Base-by-base conservation (phyloP, 768 basidiomycete species). In the Megacollybia marginata region DNA sequence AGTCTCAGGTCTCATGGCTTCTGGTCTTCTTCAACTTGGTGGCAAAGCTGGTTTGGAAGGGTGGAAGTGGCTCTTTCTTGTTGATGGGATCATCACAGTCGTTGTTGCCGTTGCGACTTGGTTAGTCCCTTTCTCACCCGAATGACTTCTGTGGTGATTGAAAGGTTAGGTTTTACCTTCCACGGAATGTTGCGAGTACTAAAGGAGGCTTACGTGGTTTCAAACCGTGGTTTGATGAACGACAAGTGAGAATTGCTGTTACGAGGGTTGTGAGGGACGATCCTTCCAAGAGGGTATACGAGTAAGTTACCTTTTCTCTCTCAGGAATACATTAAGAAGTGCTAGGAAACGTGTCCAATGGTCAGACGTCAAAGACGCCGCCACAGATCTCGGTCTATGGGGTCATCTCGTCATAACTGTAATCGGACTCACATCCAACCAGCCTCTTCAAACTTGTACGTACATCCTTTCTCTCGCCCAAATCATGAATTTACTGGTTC, bases 21-120 rank as follows among this genome's bases (percentile, higher is more conserved):
- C 67, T 44, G 70, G 69, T 2, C 59, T 71, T 5, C 58, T 71
- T 4, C 66, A 66, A 46, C 46, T 71, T n/a, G 57, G 66, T 6
- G 70, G 69, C 15, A 50, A 62, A 1, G 56, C 51, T 0, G 69
- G 69, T 12, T 52, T 71, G 13, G 64, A 67, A 46, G 70, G 70
- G 1, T 71, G 70, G 70, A 70, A 70, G 51, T 71, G 69, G 70
- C 51, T 71, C 5, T 71, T 69, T 49, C 47, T 71, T 11, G 65
- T 71, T 13, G 69, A 71, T 48, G 70, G 70, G 2, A 55, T 67
- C 42, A 67, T 70, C 35, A 71, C 69, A 0, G 52, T 71, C 2
- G 46, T 61, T 2, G 66, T 66, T 16, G 59, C 69, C 9, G 52
- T 65, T 16, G 53, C 58, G 2, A 69, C 69, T 13, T 69, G 65